These are phyloP conservation scores for Pseudocercospora musae DNA, from an alignment of 2,329 filamentous ascomycete species.

Conservation along the genomic window DNA sequence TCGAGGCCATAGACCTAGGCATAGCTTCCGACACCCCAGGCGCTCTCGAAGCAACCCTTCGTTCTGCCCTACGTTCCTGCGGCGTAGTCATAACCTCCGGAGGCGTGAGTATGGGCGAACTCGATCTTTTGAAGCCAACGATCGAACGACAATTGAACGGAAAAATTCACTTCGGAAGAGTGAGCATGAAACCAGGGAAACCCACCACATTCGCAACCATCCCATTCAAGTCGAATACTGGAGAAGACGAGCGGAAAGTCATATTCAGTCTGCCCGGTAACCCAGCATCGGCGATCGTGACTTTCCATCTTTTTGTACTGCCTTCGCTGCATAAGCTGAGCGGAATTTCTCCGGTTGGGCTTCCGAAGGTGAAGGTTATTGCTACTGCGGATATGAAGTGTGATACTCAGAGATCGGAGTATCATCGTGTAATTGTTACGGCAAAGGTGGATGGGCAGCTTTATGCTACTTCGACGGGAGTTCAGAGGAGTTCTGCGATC, in stretches of 20 bases:
- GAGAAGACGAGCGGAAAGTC: conserved; percentile 61
- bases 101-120: conserved; percentile 95
- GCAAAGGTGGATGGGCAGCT: conserved; percentile 63
- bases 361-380: conserved; percentile 68
- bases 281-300: conserved; percentile 87
- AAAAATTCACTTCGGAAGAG: conserved; percentile 92
- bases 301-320: conserved; percentile 89
- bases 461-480: conserved; percentile 76
- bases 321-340: conserved; percentile 76
- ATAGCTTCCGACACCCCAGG: conserved; percentile 74
- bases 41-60: conserved; percentile 72
- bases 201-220: conserved; percentile 95
- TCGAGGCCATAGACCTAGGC: conserved; percentile 76
- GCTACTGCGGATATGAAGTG: conserved; percentile 70
- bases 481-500: conserved; percentile 84
- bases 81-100: conserved; percentile 90
- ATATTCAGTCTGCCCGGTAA: conserved; percentile 94
- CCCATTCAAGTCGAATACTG: conserved; percentile 57
- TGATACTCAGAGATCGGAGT: conserved; percentile 78
- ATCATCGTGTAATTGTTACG: conserved; percentile 77
- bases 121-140: conserved; percentile 93
- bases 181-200: conserved; percentile 97
- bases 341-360: conserved; percentile 64
- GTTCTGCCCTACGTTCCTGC: conserved; percentile 67
- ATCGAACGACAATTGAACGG: conserved; percentile 87